Evolutionary conservation across 768 basidiomycete genomes (phyloP).

Genomic region (button mushroom (Agaricus bisporus)): DNA sequence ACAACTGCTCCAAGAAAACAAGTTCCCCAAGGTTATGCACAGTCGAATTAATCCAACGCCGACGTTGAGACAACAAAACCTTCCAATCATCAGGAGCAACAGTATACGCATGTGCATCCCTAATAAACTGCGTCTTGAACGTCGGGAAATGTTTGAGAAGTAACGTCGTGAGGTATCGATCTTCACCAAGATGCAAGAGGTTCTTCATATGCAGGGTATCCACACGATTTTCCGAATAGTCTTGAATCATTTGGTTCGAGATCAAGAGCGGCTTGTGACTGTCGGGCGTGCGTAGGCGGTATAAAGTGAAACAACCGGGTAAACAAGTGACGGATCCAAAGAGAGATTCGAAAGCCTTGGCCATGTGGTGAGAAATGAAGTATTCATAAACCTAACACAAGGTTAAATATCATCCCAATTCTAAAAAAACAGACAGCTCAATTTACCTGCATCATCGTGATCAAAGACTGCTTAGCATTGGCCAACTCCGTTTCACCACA

Average conservation of each 20-base stretch:
- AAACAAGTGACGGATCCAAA: slow-evolving; percentile 98
- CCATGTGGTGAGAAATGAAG: slow-evolving; percentile 98
- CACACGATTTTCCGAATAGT: slow-evolving; percentile 94
- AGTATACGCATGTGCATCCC: slow-evolving; percentile 90
- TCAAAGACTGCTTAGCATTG: slow-evolving; percentile 90
- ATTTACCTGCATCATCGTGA: slow-evolving; percentile 93
- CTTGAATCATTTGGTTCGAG: slow-evolving; percentile 82
- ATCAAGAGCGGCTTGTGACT: slow-evolving; percentile 93
- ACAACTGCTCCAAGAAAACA: slow-evolving; percentile 84
- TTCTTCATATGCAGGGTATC: slow-evolving; percentile 99
- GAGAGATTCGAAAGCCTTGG: slow-evolving; percentile 94
- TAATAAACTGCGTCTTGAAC: slow-evolving; percentile 92
- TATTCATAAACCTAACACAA: slow-evolving; percentile 84
- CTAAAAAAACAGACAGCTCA: neutral
- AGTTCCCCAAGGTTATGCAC: slow-evolving; percentile 95
- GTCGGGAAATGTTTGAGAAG: slow-evolving; percentile 93
- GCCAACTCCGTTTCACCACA: slow-evolving; percentile 93
- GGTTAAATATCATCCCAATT: neutral
- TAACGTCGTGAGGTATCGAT: slow-evolving; percentile 96
- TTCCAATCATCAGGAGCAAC: slow-evolving; percentile 96
- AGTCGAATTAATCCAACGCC: slow-evolving; percentile 99
- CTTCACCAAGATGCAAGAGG: slow-evolving; percentile 93
- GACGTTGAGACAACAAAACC: slow-evolving; percentile 89
- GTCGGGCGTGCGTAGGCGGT: slow-evolving; percentile 90
- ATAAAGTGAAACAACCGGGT: slow-evolving; percentile 98